Percentiles rank a stretch among this genome's conserved stretches.
Conservation (phyloP, 305 asterid genomes). For the Solanum aculeatissimum region DNA sequence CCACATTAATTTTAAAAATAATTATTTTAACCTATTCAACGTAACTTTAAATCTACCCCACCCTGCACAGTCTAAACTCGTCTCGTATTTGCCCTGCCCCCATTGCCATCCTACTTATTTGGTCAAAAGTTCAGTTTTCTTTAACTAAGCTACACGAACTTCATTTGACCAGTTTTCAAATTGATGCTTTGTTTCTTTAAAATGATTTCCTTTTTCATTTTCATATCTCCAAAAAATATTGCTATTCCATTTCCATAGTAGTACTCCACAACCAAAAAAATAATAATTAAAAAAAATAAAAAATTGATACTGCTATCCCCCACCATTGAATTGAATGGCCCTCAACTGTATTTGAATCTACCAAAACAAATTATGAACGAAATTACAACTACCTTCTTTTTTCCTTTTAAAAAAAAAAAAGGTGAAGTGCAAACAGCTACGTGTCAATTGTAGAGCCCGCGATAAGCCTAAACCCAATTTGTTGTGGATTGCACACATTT, state of each 20-base stretch:
- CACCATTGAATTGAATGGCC: not conserved
- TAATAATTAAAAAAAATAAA: too few relatives aligned
- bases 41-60: too few relatives aligned
- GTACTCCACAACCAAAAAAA: too few relatives aligned
- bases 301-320: too few relatives aligned
- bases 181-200: not conserved
- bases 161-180: not conserved
- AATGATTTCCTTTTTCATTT: not conserved
- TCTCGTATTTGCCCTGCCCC: too few relatives aligned
- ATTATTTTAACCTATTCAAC: accelerated
- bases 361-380: not conserved
- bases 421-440: not conserved
- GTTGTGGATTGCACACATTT: not conserved
- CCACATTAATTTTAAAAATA: too few relatives aligned
- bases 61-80: too few relatives aligned
- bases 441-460: not conserved
- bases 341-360: not conserved
- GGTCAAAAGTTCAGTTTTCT: too few relatives aligned
- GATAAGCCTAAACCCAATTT: not conserved
- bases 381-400: not conserved
- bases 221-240: too few relatives aligned
- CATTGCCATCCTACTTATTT: too few relatives aligned
- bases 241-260: not conserved
- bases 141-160: not conserved
- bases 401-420: not conserved